Base-by-base conservation (phyloP, 495 filamentous ascomycete genomes). In the Neohortaea acidophila region DNA sequence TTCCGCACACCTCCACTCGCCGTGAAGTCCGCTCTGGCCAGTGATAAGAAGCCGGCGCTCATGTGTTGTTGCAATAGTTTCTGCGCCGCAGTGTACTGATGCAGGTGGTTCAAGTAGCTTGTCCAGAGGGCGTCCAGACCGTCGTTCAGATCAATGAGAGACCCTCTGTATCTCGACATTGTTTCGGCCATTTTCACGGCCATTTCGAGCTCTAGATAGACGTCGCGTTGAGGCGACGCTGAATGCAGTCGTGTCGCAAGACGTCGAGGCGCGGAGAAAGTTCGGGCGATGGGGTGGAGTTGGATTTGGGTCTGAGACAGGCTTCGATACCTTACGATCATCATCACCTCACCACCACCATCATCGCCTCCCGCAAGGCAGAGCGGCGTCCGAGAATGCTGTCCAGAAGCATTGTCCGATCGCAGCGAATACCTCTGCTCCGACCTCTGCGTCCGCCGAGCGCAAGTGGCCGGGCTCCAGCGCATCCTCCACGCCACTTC, bases 61-160 rank as follows among this genome's bases (percentile, higher is more conserved):
- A 85, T 63, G 15, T 70, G 55, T 18, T 56, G 51, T 24, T 60
- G 59, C 9, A 89, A 60, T 14, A 65, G 48, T 21, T 58, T 52
- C 23, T 75, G 73, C 14, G 81, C 58, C 20, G 58, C 58, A 32
- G 77, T 72, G 61, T 93, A 81, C 44, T 67, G 56, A 59, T 89
- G 67, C 0, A 93, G 63, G 4, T 83, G 67, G 36, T 57, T 22
- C 11, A 91, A 68, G 54, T 89, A 86, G 21, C 66, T 62, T 52
- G 75, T 70, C 2, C 87, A 64, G 19, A 85, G 69, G 14, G 37
- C 39, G 54, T 89, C 82, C 41, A 92, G 49, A 12, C 36, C 18
- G 19, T 41, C 37, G 36, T 33, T 21, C 18, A 36, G 29, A 19
- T 33, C 34, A 12, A 12, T 8, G 6, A 38, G 36, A 9, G 32